Conservation (phyloP, 495 filamentous ascomycete genomes). For the Penicillium mononematosum region DNA sequence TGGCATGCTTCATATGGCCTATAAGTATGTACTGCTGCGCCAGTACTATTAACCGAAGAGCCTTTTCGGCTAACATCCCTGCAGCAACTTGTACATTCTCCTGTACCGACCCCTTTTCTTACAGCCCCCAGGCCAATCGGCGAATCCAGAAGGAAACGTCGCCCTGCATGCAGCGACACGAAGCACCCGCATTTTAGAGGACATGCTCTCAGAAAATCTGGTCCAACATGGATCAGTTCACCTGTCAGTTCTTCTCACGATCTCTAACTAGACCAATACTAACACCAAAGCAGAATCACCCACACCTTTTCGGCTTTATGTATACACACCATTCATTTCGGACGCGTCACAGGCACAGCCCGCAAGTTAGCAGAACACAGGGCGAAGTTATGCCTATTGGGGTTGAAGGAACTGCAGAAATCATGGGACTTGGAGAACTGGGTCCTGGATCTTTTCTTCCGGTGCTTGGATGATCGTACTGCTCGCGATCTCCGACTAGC, state of each 20-base stretch:
- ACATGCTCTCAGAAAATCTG: conserved; percentile 46
- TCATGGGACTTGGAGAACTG: conserved; percentile 50
- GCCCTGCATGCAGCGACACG: conserved; percentile 45
- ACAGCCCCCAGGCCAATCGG: conserved; percentile 26
- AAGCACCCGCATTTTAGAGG: conserved; percentile 46
- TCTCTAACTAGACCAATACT: background rate
- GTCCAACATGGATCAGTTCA: conserved; percentile 48
- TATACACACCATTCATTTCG: conserved; percentile 48
- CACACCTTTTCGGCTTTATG: conserved; percentile 49
- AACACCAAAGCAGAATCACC: conserved; percentile 35
- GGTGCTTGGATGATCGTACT: conserved; percentile 45
- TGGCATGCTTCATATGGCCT: conserved; percentile 46
- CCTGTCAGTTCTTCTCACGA: conserved; percentile 27
- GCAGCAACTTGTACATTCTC: conserved; percentile 42
- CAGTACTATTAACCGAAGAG: too few species aligned
- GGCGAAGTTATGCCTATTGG: conserved; percentile 46
- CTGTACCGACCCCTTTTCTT: conserved; percentile 41
- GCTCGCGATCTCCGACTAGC: conserved; percentile 38
- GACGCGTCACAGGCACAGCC: conserved; percentile 36
- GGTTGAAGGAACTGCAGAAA: conserved; percentile 48
- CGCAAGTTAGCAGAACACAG: conserved; percentile 48
- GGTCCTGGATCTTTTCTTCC: conserved; percentile 48
- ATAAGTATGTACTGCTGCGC: conserved; percentile 31
- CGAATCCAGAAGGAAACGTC: conserved; percentile 30
- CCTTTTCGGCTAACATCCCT: background rate